A percentile compares a stretch with the other conserved stretches of the same genome.
phyloP scores from a whole-genome alignment of 257 asterid genomes.

The Dorcoceras hygrometricum region DNA sequence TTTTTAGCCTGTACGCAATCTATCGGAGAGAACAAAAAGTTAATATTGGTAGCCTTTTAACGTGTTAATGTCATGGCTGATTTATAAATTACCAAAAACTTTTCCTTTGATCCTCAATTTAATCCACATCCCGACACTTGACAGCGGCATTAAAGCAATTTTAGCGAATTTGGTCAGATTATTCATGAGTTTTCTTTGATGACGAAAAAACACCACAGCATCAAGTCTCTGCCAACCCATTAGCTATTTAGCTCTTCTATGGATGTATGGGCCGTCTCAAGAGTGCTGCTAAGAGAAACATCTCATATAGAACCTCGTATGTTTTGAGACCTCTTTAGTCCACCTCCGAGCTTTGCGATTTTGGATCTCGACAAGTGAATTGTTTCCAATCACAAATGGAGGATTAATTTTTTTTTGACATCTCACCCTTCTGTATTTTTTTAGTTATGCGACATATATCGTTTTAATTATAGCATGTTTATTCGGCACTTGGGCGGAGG shows the following conservation, averaged over 20 bases:
- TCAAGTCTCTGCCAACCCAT: not conserved
- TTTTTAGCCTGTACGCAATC: too few relatives aligned
- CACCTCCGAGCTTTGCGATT: not conserved
- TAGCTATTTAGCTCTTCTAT: too few relatives aligned
- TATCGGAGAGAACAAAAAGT: too few relatives aligned
- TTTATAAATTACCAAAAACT: too few relatives aligned
- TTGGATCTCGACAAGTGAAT: slow-evolving; percentile 5
- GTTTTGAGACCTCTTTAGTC: not conserved
- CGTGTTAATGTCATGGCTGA: too few relatives aligned
- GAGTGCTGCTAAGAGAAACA: not conserved
- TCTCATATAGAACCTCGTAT: not conserved
- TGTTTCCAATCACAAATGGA: slow-evolving; percentile 3
- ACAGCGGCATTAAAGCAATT: too few relatives aligned
- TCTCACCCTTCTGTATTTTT: slow-evolving; percentile 4
- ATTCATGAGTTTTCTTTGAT: too few relatives aligned
- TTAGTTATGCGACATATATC: slow-evolving; percentile 19
- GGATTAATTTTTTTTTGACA: not conserved
- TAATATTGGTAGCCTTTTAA: too few relatives aligned
- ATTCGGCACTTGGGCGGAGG: slow-evolving; percentile 2
- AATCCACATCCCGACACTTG: too few relatives aligned
- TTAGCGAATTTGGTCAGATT: too few relatives aligned
- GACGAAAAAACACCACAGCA: not conserved
- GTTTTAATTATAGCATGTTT: slow-evolving; percentile 16
- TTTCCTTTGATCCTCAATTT: too few relatives aligned
- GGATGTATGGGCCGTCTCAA: too few relatives aligned